Evolutionary conservation across 192 early-diverging fungal genomes (phyloP), one percentile per base, ranked within the genome.

Genomic region (Powellomyces hirtus): DNA sequence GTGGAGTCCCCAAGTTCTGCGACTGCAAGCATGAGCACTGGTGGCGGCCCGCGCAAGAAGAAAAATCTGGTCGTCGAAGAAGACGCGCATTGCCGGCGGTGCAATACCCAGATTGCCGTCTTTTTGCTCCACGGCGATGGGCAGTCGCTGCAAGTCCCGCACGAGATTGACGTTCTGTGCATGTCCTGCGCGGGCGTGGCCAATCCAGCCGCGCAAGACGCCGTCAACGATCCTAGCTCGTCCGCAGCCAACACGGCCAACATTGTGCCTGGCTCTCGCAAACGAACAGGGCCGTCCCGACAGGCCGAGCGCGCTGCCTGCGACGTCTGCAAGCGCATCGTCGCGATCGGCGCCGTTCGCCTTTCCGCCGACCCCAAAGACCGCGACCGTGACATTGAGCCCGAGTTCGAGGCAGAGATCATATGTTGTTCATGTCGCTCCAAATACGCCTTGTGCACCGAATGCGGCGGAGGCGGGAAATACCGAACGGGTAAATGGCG

Each of bases 401-500:
- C 72, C 22, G 72, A 74, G n/a, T 79, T 79, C 42, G 52, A 38
- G 37, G 73, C 73, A 30, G 79, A 80, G 51, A 57, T 80, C 45
- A 71, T 80, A 2, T 80, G 79, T 64, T 51, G 38, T 14, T 20
- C 37, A 26, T 80, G 79, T 35, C 69, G 73, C 13, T 33, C 33
- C 16, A 60, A 65, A 37, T 79, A 74, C 55, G 74, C 68, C 20
- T 68, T 79, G 37, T 80, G 79, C 52, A 73, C 76, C 27, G 75
- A 78, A 50, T 80, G 75, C 60, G 79, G 79, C 29, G 79, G 79
- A 1, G 79, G 79, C 26, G 76, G 60, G 5, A 60, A 40, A 46
- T 69, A 45, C 58, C 67, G 67, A 3, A 69, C 67, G 31, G 80
- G 80, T 37, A 82, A 82, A 62, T 82, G 72, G 62, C 45, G 80